phyloP scores from a whole-genome alignment of 495 filamentous ascomycete species.

The Cenococcum geophilum region DNA sequence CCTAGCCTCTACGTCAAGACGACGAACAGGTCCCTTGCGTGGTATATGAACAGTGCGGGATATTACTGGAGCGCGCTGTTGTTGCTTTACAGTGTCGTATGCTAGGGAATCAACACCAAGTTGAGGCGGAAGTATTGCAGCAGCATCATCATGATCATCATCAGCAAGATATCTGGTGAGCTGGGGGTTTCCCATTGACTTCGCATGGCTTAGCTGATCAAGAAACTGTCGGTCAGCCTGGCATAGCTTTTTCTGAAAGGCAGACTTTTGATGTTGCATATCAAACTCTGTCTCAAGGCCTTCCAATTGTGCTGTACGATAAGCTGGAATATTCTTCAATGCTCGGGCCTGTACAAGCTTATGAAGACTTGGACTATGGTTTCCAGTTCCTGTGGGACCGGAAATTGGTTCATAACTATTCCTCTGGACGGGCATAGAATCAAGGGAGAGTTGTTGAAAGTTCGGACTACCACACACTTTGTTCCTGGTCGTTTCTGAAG shows the following conservation, averaged over 20 bases:
- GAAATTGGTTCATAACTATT: background rate
- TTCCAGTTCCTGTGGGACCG: background rate
- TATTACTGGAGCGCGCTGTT: background rate
- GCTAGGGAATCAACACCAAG: too few relatives aligned
- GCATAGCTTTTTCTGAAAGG: conserved; percentile 31
- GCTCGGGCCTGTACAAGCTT: background rate
- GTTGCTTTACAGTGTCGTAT: conserved; percentile 3
- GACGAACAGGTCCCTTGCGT: conserved; percentile 30
- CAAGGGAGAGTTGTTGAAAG: background rate
- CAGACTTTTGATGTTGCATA: conserved; percentile 23
- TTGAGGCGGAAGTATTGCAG: conserved; percentile 6
- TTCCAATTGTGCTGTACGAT: conserved; percentile 35
- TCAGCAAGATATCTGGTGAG: conserved; percentile 23
- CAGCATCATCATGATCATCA: conserved; percentile 9
- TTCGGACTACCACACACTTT: background rate
- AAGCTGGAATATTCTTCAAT: background rate
- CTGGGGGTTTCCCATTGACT: conserved; percentile 16
- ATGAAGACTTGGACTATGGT: background rate
- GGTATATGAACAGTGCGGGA: conserved; percentile 1
- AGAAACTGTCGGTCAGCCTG: conserved; percentile 23
- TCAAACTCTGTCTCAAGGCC: conserved; percentile 31
- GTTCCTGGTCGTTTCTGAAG: background rate
- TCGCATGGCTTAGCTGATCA: background rate
- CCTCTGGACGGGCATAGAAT: background rate
- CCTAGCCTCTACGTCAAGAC: conserved; percentile 33